Base-by-base conservation (phyloP, 2,329 filamentous ascomycete genomes). In the Cytospora paraplurivora region DNA sequence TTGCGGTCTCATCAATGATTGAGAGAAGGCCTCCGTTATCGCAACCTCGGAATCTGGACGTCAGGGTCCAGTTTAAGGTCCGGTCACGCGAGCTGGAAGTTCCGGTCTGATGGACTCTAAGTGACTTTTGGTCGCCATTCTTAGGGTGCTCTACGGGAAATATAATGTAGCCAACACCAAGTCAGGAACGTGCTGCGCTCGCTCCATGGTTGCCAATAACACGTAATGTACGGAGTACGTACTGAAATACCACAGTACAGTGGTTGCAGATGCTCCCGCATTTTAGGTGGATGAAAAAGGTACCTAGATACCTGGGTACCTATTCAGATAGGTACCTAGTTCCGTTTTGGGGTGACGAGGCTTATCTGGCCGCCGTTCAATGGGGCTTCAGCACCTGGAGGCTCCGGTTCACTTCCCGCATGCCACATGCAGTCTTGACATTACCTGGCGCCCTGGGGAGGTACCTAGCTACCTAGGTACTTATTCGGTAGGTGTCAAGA, bases 231-330 rank as follows among this genome's bases (percentile, higher is more conserved):
- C 27, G 4, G 27, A 27, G 27, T 27, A 27, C 27, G 27, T 27
- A 27, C 27, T 3, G 27, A 27, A 3, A 27, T 27, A 4, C 27
- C 41, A 32, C 49, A 34, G 56, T 62, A 59, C 59, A 65, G 63
- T 65, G 63, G 54, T 58, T 65, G 63, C 63, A 65, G 63, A 37
- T 15, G 47, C 47, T 51, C 44, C 53, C 60, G 60, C 60, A 41
- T 7, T 55, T 38, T 44, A 7, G 41, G 38, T 51, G 44, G 50
- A 44, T 62, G 19, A 15, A 50, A 33, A 27, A 32, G 2, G n/a
- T 15, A 10, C 19, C 13, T 33, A 52, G 27, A 54, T 56, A 51
- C 5, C 49, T 38, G 47, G 50, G 44, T 47, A 11, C 8, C 44
- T 19, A 21, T 21, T 11, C 44, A 19, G 27, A 27, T 27, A 27